phyloP scores from a whole-genome alignment of 2,329 filamentous ascomycete genomes.

The Cytospora piceicola region DNA sequence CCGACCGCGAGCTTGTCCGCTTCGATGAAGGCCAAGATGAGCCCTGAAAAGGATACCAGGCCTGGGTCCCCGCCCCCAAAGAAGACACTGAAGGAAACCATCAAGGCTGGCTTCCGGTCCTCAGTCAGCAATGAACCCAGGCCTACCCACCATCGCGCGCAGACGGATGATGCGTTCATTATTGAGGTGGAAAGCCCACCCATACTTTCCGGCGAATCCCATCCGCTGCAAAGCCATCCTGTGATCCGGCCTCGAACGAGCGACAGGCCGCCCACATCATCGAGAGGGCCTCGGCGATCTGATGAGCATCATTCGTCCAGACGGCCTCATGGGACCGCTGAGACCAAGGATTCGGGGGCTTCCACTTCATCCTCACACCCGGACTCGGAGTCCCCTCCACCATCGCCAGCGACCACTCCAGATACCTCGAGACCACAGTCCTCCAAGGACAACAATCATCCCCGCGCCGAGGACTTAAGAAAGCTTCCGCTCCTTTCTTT shows the following conservation, averaged over 20 bases:
- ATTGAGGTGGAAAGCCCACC: constrained; percentile 15
- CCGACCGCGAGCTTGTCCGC: constrained; percentile 33
- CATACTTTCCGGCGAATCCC: constrained; percentile 1
- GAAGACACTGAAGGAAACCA: constrained; percentile 29
- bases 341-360: constrained; percentile 41
- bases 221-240: constrained; percentile 3
- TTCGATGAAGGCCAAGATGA: constrained; percentile 39
- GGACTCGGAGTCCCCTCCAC: constrained; percentile 44
- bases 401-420: constrained; percentile 46
- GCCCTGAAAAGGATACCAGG: constrained; percentile 23
- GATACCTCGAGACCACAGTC: constrained; percentile 50
- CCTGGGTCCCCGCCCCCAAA: constrained; percentile 15
- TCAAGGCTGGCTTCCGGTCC: constrained; percentile 29
- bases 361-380: constrained; percentile 48
- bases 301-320: constrained; percentile 8
- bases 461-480: constrained; percentile 31
- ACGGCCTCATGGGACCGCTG: constrained; percentile 30
- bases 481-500: constrained; percentile 20
- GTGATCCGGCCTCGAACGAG: neutral
- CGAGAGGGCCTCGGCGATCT: neutral
- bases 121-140: constrained; percentile 12
- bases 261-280: neutral
- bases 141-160: constrained; percentile 13
- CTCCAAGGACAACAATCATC: constrained; percentile 39
- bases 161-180: constrained; percentile 25